Evolutionary conservation across 768 basidiomycete genomes (phyloP), one percentile per base, ranked within the genome.

Genomic region (Neoboletus subvelutipes): DNA sequence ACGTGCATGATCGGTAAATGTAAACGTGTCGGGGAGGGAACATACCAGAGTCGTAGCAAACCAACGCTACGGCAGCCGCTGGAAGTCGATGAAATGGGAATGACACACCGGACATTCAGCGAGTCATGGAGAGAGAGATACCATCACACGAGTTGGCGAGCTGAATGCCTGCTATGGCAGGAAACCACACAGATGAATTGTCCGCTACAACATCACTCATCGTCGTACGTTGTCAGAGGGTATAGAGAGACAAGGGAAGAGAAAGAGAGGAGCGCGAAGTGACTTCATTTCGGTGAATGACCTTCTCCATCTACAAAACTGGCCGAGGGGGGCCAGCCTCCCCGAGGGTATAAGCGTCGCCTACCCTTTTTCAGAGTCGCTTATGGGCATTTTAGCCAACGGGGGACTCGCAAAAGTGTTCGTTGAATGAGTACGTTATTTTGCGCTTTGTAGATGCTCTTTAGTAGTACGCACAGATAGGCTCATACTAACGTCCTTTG

Each of bases 1-100:
- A 42, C 8, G 10, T 1, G 3, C 24, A 10, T 41, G 50, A 48
- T 47, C 50, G 56, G 18, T 10, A 36, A 10, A 29, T 28, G 24
- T 2, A 8, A 34, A 13, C 8, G 9, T 28, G 33, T 10, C 20
- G 8, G 10, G 31, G 6, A 17, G 18, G 8, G n/a, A 13, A 52
- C 55, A 29, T 52, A 54, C 59, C 22, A 33, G 52, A 37, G 40
- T 66, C 58, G 4, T 64, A 66, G n/a, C 58, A 60, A 49, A 66
- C 53, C 26, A 64, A 31, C 10, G 54, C 62, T 20, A 47, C 59
- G 5, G 59, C 65, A 26, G 62, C 65, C 26, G 28, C 65, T 64
- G 24, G 18, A 17, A 18, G 18, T 33, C 7, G 26, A 40, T 9
- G 31, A 43, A 26, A 39, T 29, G 24, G 39, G 41, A 13, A n/a